Evolutionary conservation across 495 filamentous ascomycete genomes (phyloP), one percentile per base, ranked within the genome.

Genomic region (Neurospora sp.): DNA sequence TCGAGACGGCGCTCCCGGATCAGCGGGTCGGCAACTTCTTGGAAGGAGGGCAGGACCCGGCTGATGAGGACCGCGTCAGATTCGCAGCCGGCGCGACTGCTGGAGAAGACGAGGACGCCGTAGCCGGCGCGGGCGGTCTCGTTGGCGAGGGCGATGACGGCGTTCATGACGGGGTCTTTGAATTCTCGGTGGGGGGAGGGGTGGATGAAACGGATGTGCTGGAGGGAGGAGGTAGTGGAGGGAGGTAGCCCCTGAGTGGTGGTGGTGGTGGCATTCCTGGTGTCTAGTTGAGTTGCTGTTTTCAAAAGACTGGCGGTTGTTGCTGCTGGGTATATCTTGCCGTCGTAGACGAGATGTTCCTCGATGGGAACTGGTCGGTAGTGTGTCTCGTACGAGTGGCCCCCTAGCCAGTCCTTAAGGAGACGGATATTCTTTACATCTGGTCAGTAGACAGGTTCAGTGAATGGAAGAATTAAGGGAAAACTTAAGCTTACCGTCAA

Each of bases 311-410:
- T 86, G 39, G 84, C 88, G 12, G 90, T 89, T 2, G 85, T 90
- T 9, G 86, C 87, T 16, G 89, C 87, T 12, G 87, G 87, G 75
- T 93, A 94, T 14, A 94, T 87, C 16, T 86, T 84, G 76, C 91
- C 89, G 49, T 94, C 91, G 74, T 89, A 91, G n/a, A 94, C 92
- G 12, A 94, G 82, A 74, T 92, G 88, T 75, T 95, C 93, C 70
- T 92, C 86, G 23, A 96, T 88, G 0, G 91, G 91, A 18, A 96
- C 82, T 4, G 93, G 93, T 2, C 89, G 87, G 78, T 93, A 94
- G 37, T 85, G 89, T 3, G 92, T 94, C 73, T 90, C 88, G 76
- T 92, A 94, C 70, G 88, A 91, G 71, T 89, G 88, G 10, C 91
- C 92, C 40, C 89, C 82, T 42, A 94, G 86, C 93, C 93, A 96